Evolutionary conservation across 805 yeast genomes (phyloP), one percentile per base, ranked within the genome.

Genomic region (Sugiyamaella smithiae): DNA sequence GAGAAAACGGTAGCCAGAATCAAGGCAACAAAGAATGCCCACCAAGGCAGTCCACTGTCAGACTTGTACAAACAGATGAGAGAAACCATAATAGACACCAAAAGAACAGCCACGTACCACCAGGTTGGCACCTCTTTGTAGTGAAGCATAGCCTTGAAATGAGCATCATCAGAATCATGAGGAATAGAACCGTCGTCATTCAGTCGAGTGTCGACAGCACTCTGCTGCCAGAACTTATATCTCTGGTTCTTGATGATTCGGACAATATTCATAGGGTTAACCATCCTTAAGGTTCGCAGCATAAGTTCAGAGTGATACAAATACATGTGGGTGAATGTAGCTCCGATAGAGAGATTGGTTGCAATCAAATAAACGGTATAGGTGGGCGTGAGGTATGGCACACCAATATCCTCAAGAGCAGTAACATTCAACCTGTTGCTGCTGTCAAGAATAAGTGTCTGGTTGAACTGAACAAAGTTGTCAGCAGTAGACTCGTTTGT

Each of bases 51-150:
- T 43, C 77, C 66, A 6, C 71, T 65, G 32, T 56, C 52, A 25
- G 45, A 46, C 37, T 59, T 62, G 43, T 70, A 57, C 6, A 78
- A 78, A 51, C 75, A 68, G 0, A 71, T 54, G n/a, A 77, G 62
- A 0, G 78, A 80, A 52, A 75, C 69, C 3, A 65, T 58, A 1
- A 78, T 64, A 31, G 82, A 72, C 1, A 63, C 48, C 17, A 72
- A 44, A n/a, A 78, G 59, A n/a, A 76, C 69, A 5, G 58, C 26
- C 14, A 71, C 48, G 53, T 73, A 77, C 78, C 73, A 76, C 74
- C 75, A 74, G 48, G 74, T 77, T n/a, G 84, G 87, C 23, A 80
- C 84, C 56, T 81, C 87, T 19, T 70, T 71, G 62, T 81, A 80
- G 25, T 63, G 62, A 9, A 74, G 53, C 82, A 81, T 80, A 75